Evolutionary conservation across 192 early-diverging fungal genomes (phyloP), one percentile per base, ranked within the genome.

Genomic region (Ambispora gerdemannii): DNA sequence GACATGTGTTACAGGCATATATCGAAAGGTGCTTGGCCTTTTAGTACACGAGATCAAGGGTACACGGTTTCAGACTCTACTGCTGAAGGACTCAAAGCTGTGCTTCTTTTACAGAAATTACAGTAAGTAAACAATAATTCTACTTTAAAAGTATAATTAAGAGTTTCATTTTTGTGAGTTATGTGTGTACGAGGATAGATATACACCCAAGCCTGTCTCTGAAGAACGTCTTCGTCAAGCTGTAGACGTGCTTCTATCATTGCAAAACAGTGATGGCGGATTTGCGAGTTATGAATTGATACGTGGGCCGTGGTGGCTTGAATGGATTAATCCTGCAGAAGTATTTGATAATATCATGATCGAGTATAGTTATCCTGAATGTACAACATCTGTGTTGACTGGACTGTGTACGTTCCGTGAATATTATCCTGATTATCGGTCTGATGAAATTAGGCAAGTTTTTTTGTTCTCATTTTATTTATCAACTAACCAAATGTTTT

Each of bases 271-370:
- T 31, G 91, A 88, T 75, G 92, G 92, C 20, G 97, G 97, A 4
- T 96, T 99, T 76, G 93, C 94, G 1, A 89, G 86, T 50, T 99
- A 99, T 78, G 97, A 99, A 77, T 76, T 74, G 10, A 86, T 90
- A 51, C 87, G 95, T 56, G 92, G 92, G 3, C 87, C 91, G 8
- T 67, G 79, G 73, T 77, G 89, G 78, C 77, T 99, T 58, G 97
- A 99, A 75, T 79, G 72, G 53, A 78, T 99, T 67, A 99, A 99
- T 75, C 93, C 97, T 15, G 92, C 97, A 22, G 94, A 97, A 81
- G 94, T 99, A 19, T 99, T 99, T 90, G 94, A 93, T 33, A 91
- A 91, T 68, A 95, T 96, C 68, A 98, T 98, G 95, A 87, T 94
- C 51, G 95, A 96, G 79, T 98, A 98, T 84, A 81, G 81, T 53